Evolutionary conservation across 2,329 filamentous ascomycete genomes (phyloP), one percentile per base, ranked within the genome.

Genomic region (Dothistroma pini): DNA sequence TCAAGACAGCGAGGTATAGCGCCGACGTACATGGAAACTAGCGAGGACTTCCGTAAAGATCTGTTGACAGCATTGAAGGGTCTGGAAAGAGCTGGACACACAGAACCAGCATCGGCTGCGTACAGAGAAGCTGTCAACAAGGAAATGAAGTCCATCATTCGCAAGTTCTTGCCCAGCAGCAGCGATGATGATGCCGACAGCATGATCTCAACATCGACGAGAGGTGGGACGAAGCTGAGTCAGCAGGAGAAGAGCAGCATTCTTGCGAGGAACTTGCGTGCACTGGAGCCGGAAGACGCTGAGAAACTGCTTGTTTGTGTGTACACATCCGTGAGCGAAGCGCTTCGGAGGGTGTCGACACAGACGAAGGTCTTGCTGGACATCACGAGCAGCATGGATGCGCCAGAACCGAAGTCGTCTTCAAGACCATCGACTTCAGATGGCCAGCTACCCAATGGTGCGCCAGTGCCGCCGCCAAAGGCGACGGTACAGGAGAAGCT

Each of bases 341-440:
- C 90, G 3, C 75, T 99, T 53, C 84, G 95, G 59, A 84, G 95
- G 70, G 79, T 97, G 8, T 91, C 91, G 19, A 93, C 91, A 0
- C 93, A 97, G 73, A 89, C 95, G 58, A 99, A 99, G 75, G 87
- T 97, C 10, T 78, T 99, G n/a, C 81, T 99, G 10, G 95, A 99
- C 75, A 90, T 96, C 21, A 95, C 93, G 0, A 96, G 92, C 73
- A 88, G 86, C 12, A 82, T 90, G 56, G 81, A 83, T 19, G 74
- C 79, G 34, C 77, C 76, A 14, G 63, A 67, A 25, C 48, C 61
- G 11, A 77, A 62, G 34, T 68, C 67, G 4, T 83, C 80, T 61
- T 81, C 79, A 1, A 76, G 75, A 49, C 62, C 73, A 2, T 75
- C 77, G 41, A 78, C 71, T 16, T 74, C 81, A 47, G 79, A 82